Base-by-base conservation (phyloP, 2,329 filamentous ascomycete species). In the Chrysosporium keratinophilum region DNA sequence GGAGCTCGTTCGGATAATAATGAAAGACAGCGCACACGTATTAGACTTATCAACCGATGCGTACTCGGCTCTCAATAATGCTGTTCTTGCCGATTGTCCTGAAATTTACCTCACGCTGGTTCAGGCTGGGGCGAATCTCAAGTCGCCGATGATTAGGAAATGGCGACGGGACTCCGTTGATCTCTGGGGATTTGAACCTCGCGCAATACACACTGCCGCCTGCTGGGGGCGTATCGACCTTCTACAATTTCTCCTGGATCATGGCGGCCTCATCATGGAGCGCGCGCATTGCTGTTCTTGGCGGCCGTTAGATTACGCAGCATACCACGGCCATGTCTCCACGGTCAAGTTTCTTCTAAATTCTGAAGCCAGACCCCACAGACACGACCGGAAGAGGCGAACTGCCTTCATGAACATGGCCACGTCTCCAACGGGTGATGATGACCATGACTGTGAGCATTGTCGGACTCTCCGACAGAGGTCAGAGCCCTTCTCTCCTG, bases 341-440 rank as follows among this genome's bases (percentile, higher is more conserved):
- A 47, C 33, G 1, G 51, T 53, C 14, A 42, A 53, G 19, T 47
- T 31, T 41, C 51, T 53, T 20, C 43, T 52, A 3, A 37, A 52
- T 2, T 37, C 33, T 23, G 50, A 28, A 17, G 50, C 31, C 31
- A 19, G 37, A 9, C 19, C 49, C 34, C 12, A 19, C 17, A 14
- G 20, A 40, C n/a, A 20, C n/a, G 23, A 28, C 33, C 37, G 41
- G 11, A n/a, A 23, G 14, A 23, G n/a, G 20, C 41, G 35, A 39
- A 45, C 40, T 28, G 11, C 44, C 3, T 9, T 46, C 7, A 33
- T 31, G 7, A 28, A 28, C 23, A 28, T 28, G 23, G 23, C 23
- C 23, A 28, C 23, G 23, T 3, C 23, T 28, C 3, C 3, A 28
- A 28, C 23, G 3, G 23, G 7, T 28, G 23, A 28, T 28, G 23